Conservation (phyloP, 257 asterid species). For the Scutellaria baicalensis region DNA sequence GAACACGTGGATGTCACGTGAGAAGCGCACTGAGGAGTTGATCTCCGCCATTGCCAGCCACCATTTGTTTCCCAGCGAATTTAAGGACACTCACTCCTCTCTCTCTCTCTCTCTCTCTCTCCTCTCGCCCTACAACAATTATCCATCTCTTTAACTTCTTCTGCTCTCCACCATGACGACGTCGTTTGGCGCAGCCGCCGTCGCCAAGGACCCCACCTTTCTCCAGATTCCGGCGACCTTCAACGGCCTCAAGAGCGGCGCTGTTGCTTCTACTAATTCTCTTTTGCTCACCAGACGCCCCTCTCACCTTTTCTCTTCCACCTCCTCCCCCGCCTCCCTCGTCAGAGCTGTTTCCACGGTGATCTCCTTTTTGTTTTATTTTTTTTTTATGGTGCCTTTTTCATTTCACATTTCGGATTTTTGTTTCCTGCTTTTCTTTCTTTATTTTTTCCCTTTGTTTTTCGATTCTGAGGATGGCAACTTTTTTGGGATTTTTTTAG, state of each 20-base stretch:
- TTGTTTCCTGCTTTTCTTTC: not conserved
- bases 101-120: no score
- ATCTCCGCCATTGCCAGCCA: no score
- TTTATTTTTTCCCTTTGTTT: not conserved
- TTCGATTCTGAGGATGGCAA: not conserved
- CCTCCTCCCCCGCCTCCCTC: conserved; percentile 27
- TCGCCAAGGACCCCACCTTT: conserved; percentile 26
- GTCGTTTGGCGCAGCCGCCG: conserved; percentile 41
- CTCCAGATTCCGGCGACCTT: conserved; percentile 30
- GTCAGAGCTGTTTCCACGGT: conserved; percentile 82
- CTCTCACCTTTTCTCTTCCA: conserved; percentile 11
- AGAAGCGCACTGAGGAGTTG: no score
- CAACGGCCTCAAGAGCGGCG: conserved; percentile 19
- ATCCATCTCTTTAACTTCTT: not conserved
- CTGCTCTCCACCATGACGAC: conserved; percentile 29
- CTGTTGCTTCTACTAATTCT: conserved; percentile 30
- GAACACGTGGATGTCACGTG: no score
- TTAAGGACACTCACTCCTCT: not conserved
- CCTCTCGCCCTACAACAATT: not conserved
- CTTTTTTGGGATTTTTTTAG: no score
- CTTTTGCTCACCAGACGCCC: conserved; percentile 36
- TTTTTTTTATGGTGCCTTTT: not conserved
- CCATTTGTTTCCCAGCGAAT: not conserved
- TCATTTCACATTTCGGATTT: not conserved
- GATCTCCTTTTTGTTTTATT: not conserved